These are phyloP conservation scores for Serendipita sp. DNA, from an alignment of 768 basidiomycete species.

Conservation along the genomic window DNA sequence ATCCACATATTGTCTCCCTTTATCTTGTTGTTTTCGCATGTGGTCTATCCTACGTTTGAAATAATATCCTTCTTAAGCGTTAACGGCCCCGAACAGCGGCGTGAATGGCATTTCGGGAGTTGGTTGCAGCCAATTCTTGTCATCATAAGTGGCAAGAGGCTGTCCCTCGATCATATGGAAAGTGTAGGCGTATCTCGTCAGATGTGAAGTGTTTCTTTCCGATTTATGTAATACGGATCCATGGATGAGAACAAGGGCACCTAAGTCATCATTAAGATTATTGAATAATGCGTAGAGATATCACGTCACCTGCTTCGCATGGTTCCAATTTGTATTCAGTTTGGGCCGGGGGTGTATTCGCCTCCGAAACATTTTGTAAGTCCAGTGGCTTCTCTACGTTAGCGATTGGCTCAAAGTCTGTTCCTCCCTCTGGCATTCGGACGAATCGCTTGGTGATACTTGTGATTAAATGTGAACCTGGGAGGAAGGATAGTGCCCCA, in stretches of 20 bases:
- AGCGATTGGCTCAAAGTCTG: conserved; percentile 60
- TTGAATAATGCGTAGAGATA: not conserved
- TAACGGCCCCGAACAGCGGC: conserved; percentile 16
- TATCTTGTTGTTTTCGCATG: not conserved
- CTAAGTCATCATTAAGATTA: conserved; percentile 23
- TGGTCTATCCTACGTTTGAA: not conserved
- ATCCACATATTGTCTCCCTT: not conserved
- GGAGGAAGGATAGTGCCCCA: conserved; percentile 77
- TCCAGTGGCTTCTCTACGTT: conserved; percentile 19
- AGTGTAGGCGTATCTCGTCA: conserved; percentile 79
- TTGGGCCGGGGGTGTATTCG: conserved; percentile 12
- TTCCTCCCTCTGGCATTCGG: conserved; percentile 57
- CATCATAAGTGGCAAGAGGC: conserved; percentile 58
- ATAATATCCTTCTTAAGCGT: not conserved
- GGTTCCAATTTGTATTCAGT: conserved; percentile 46
- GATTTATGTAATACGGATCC: conserved; percentile 87
- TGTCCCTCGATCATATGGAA: conserved; percentile 86
- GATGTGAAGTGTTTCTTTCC: conserved; percentile 63
- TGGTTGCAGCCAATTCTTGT: conserved; percentile 93
- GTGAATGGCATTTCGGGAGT: conserved; percentile 67
- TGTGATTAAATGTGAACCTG: conserved; percentile 69
- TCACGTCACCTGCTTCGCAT: conserved; percentile 49
- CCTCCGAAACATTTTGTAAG: not conserved
- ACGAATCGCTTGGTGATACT: conserved; percentile 77
- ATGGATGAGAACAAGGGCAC: conserved; percentile 87